Percentiles rank a stretch among this genome's conserved stretches.
Conservation (phyloP, 345 rosid genomes). For the Rhizophora mangle region DNA sequence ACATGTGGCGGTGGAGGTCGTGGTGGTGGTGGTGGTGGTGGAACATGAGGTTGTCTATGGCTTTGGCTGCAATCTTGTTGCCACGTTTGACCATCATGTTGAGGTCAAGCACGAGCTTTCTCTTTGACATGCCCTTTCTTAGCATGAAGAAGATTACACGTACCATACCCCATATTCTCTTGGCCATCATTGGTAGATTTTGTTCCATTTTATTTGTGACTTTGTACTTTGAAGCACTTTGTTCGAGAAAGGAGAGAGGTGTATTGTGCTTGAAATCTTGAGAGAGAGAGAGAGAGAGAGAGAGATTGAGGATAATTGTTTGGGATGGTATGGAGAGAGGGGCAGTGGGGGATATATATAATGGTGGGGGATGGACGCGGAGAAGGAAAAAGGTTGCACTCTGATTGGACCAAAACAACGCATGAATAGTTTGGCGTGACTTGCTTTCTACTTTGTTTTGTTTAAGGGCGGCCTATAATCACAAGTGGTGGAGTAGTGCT, state of each 20-base stretch:
- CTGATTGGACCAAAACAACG: too few species aligned
- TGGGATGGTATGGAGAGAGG: too few species aligned
- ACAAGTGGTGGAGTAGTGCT: too few species aligned
- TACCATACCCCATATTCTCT: constrained; percentile 16
- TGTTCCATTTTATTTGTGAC: constrained; percentile 8
- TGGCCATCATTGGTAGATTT: constrained; percentile 16
- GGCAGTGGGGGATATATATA: too few species aligned
- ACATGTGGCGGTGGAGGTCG: constrained; percentile 18
- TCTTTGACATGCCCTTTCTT: constrained; percentile 30
- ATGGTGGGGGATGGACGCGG: too few species aligned
- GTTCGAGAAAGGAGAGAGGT: background rate
- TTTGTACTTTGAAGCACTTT: background rate
- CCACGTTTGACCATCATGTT: constrained; percentile 26
- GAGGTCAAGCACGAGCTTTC: constrained; percentile 23
- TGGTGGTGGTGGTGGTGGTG: constrained; percentile 24
- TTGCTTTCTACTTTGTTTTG: too few species aligned
- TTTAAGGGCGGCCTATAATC: too few species aligned
- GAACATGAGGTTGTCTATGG: constrained; percentile 25
- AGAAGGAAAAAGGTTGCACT: too few species aligned
- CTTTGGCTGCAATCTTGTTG: constrained; percentile 28
- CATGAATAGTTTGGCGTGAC: too few species aligned
- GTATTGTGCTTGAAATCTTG: too few species aligned
- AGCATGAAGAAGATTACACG: constrained; percentile 26
- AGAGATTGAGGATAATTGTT: too few species aligned
- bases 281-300: too few species aligned